Percentiles rank a stretch among this genome's conserved stretches.
Evolutionary conservation across 352 stramenopile species (phyloP).

Genomic region (Pythium monospermum): DNA sequence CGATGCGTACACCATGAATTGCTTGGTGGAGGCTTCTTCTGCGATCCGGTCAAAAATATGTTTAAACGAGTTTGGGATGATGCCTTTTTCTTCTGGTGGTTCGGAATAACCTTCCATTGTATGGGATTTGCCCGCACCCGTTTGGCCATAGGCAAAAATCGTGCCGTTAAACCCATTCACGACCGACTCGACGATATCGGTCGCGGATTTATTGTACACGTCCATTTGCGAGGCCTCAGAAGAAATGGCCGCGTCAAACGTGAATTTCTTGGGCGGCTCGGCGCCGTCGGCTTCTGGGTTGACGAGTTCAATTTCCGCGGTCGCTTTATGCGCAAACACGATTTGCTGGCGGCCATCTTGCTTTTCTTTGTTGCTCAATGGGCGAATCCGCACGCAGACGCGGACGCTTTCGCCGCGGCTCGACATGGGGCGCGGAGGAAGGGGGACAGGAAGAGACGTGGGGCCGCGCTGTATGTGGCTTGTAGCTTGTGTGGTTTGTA

Average conservation of each 20-base stretch:
- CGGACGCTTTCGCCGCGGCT: constrained; percentile 83
- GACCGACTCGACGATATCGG: constrained; percentile 90
- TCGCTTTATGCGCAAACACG: constrained; percentile 69
- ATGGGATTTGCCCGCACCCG: constrained; percentile 77
- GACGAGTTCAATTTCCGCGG: constrained; percentile 80
- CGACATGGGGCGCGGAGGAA: constrained; percentile 15
- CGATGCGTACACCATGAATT: constrained; percentile 93
- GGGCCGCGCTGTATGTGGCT: no score
- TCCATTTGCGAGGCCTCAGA: constrained; percentile 76
- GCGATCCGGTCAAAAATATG: constrained; percentile 95
- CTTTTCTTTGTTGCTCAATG: constrained; percentile 90
- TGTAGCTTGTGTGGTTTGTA: no score
- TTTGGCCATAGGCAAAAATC: constrained; percentile 95
- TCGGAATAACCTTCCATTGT: constrained; percentile 91
- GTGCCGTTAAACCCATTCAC: constrained; percentile 96
- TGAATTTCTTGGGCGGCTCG: constrained; percentile 91
- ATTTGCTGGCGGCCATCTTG: constrained; percentile 84
- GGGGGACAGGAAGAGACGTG: background rate
- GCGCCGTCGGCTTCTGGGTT: constrained; percentile 74
- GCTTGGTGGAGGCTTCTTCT: constrained; percentile 66
- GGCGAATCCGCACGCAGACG: constrained; percentile 91
- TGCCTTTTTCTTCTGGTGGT: constrained; percentile 83
- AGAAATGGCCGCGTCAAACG: constrained; percentile 93
- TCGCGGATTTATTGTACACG: constrained; percentile 89
- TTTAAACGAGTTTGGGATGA: constrained; percentile 95